phyloP scores from a whole-genome alignment of 1,284 basidiomycete genomes.

The Leccinum pallidistipes region DNA sequence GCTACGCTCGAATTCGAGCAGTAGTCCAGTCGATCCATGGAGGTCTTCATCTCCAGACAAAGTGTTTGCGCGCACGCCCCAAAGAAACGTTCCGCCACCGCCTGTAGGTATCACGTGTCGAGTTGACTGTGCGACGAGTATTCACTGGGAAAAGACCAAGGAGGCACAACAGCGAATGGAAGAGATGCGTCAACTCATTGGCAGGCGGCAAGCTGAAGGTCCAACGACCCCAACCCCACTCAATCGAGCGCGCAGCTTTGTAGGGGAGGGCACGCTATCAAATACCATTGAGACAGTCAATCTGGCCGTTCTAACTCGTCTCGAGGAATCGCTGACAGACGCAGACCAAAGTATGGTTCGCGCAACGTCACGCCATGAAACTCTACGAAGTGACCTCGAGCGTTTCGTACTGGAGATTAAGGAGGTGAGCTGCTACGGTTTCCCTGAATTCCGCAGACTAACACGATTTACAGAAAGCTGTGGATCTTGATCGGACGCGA shows the following conservation, averaged over 20 bases:
- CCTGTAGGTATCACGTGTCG: conserved; percentile 39
- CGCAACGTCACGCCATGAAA: conserved; percentile 53
- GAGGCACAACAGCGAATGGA: conserved; percentile 74
- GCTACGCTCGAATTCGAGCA: conserved; percentile 31
- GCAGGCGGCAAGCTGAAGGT: conserved; percentile 52
- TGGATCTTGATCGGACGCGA: conserved; percentile 59
- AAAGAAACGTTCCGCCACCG: conserved; percentile 37
- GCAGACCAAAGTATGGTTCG: conserved; percentile 55
- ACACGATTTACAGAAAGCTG: conserved; percentile 43
- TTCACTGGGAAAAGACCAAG: conserved; percentile 53
- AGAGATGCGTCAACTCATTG: conserved; percentile 74
- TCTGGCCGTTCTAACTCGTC: conserved; percentile 29
- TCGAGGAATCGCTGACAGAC: conserved; percentile 57
- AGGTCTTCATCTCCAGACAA: conserved; percentile 59
- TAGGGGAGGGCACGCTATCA: conserved; percentile 25
- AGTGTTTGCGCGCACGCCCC: conserved; percentile 43
- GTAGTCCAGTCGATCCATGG: conserved; percentile 36
- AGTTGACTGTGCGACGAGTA: conserved; percentile 4
- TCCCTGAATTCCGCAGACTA: background rate
- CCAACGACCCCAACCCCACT: conserved; percentile 47
- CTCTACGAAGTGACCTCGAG: conserved; percentile 49
- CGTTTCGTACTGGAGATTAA: conserved; percentile 51
- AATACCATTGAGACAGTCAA: conserved; percentile 28
- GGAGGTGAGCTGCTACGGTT: conserved; percentile 45
- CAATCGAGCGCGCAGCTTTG: conserved; percentile 39